Percentiles rank a stretch among this genome's conserved stretches.
phyloP scores from a whole-genome alignment of 169 alveolate genomes.

The Plasmodium gallinaceum region DNA sequence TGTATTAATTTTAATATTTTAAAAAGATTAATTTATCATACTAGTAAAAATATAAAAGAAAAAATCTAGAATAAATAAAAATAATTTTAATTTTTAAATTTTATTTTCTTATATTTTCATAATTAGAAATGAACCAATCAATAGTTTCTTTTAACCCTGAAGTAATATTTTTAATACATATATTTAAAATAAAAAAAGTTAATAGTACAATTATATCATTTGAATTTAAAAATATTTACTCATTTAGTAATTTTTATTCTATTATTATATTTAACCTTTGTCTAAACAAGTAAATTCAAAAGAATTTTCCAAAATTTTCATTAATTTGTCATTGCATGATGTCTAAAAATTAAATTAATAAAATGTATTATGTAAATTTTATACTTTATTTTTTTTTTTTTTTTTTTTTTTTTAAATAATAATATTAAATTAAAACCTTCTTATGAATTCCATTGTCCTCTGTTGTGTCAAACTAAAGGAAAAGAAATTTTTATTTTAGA shows the following conservation, averaged over 20 bases:
- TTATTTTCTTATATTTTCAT: slow-evolving; percentile 54
- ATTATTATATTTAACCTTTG: slow-evolving; percentile 29
- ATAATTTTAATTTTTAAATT: not conserved
- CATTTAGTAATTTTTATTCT: slow-evolving; percentile 1
- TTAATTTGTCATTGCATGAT: slow-evolving; percentile 44
- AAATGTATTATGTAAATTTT: not conserved
- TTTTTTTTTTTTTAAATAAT: not conserved
- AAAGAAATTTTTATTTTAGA: not conserved
- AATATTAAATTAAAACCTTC: slow-evolving; percentile 51
- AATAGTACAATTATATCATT: slow-evolving; percentile 4
- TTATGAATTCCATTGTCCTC: slow-evolving; percentile 72
- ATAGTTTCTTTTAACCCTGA: slow-evolving; percentile 71
- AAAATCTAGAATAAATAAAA: too few relatives aligned
- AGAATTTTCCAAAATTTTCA: slow-evolving; percentile 45
- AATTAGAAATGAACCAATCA: slow-evolving; percentile 54
- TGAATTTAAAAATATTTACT: not conserved
- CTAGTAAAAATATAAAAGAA: too few relatives aligned
- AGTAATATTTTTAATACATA: slow-evolving; percentile 2
- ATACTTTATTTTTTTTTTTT: not conserved
- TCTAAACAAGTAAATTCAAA: slow-evolving; percentile 59
- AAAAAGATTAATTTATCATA: not conserved
- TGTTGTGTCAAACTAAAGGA: slow-evolving; percentile 46
- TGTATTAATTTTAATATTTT: not conserved
- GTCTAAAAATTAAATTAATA: slow-evolving; percentile 43
- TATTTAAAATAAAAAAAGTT: slow-evolving; percentile 3